Conservation (phyloP, 768 basidiomycete genomes). For the Kwoniella europaea region DNA sequence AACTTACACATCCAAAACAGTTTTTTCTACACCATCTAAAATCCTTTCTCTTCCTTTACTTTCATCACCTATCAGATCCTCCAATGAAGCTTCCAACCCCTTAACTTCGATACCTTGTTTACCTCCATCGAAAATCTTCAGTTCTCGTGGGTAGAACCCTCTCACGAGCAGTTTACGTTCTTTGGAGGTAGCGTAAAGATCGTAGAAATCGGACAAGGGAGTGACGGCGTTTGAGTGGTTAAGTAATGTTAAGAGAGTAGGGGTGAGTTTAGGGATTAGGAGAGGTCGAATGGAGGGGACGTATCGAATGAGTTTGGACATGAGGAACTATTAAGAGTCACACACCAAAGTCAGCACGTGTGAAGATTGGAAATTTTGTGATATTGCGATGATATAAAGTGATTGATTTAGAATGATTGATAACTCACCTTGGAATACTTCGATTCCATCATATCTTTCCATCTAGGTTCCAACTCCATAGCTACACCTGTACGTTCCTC, state of each 20-base stretch:
- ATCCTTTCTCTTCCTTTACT: slow-evolving; percentile 71
- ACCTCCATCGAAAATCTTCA: slow-evolving; percentile 66
- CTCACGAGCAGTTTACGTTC: slow-evolving; percentile 79
- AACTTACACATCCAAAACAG: slow-evolving; percentile 73
- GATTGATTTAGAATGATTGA: neutral
- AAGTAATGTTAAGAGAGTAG: slow-evolving; percentile 74
- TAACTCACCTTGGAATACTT: slow-evolving; percentile 79
- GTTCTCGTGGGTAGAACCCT: slow-evolving; percentile 91
- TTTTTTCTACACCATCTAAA: slow-evolving; percentile 72
- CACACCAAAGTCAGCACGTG: neutral
- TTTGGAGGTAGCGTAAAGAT: slow-evolving; percentile 82
- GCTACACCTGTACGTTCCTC: slow-evolving; percentile 80
- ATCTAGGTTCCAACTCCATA: slow-evolving; percentile 78
- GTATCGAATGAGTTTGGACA: slow-evolving; percentile 55
- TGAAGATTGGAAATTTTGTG: neutral
- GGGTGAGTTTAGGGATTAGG: slow-evolving; percentile 79
- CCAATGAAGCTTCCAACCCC: slow-evolving; percentile 70
- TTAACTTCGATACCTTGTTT: slow-evolving; percentile 47
- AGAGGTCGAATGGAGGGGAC: slow-evolving; percentile 73
- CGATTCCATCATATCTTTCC: slow-evolving; percentile 75
- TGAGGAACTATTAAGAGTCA: slow-evolving; percentile 45
- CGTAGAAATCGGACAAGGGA: slow-evolving; percentile 85
- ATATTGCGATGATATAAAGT: too few species aligned
- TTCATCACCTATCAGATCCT: slow-evolving; percentile 62
- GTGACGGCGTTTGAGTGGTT: slow-evolving; percentile 82